A percentile compares a stretch with the other conserved stretches of the same genome.
phyloP scores from a whole-genome alignment of 148 eudicot genomes.

The Nepenthes mirabilis region DNA sequence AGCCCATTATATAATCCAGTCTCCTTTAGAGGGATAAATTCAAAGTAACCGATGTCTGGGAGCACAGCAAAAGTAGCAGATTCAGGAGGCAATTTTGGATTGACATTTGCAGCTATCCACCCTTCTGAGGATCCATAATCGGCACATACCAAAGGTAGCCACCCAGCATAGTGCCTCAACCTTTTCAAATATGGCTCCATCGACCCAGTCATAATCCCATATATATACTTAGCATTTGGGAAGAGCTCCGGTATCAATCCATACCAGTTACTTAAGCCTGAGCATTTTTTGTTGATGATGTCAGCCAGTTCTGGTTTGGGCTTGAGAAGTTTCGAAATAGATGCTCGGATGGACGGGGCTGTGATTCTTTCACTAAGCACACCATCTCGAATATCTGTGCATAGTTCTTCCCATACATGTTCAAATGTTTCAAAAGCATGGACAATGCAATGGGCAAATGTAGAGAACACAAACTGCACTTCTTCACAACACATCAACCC shows the following conservation, averaged over 20 bases:
- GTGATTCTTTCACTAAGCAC: slow-evolving; percentile 31
- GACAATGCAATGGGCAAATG: slow-evolving; percentile 57
- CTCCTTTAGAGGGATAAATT: slow-evolving; percentile 64
- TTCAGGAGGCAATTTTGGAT: slow-evolving; percentile 75
- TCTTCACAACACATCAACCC: slow-evolving; percentile 41
- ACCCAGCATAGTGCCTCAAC: slow-evolving; percentile 71
- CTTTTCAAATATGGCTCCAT: slow-evolving; percentile 91
- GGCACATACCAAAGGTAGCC: slow-evolving; percentile 59
- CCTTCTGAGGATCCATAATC: slow-evolving; percentile 96
- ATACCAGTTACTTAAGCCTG: slow-evolving; percentile 59
- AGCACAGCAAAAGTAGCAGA: slow-evolving; percentile 66
- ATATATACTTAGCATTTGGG: slow-evolving; percentile 76
- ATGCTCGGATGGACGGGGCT: slow-evolving; percentile 33
- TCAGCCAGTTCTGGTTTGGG: slow-evolving; percentile 69
- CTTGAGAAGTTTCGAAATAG: slow-evolving; percentile 44
- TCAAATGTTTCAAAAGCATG: slow-evolving; percentile 52
- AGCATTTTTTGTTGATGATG: slow-evolving; percentile 30
- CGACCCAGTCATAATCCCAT: slow-evolving; percentile 90
- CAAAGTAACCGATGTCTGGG: slow-evolving; percentile 81
- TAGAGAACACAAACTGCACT: slow-evolving; percentile 39
- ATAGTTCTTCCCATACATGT: slow-evolving; percentile 57
- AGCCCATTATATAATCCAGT: slow-evolving; percentile 9
- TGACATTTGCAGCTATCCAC: slow-evolving; percentile 87
- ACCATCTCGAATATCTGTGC: slow-evolving; percentile 54
- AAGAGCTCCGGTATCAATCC: slow-evolving; percentile 70